Evolutionary conservation across 345 rosid genomes (phyloP).

Genomic region (Heritiera littoralis): DNA sequence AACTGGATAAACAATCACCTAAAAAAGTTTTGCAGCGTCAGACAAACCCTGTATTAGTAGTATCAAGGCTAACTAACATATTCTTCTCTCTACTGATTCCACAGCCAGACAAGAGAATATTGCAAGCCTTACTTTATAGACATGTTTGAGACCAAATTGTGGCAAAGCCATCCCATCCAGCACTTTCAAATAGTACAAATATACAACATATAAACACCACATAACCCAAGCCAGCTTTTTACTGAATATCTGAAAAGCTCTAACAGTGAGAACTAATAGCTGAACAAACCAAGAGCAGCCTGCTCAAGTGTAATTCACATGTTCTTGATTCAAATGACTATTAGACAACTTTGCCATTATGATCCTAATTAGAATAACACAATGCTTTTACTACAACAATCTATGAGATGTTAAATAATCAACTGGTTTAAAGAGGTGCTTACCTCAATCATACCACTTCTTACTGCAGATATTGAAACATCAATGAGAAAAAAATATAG

Average conservation of each 20-base stretch:
- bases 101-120: not conserved
- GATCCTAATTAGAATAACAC: not conserved
- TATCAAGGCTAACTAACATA: not conserved
- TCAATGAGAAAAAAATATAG: conserved; percentile 94
- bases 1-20: conserved; percentile 12
- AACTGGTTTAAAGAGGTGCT: conserved; percentile 32
- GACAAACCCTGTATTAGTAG: not conserved
- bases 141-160: conserved; percentile 13
- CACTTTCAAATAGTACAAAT: not conserved
- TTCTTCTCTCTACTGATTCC: not conserved
- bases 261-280: not conserved
- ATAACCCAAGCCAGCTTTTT: conserved; percentile 12
- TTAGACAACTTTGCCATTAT: not conserved
- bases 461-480: conserved; percentile 83
- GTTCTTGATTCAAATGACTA: not conserved
- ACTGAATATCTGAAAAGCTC: not conserved
- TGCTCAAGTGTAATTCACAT: conserved; percentile 1
- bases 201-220: not conserved
- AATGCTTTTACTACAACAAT: conserved; percentile 1
- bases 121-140: not conserved
- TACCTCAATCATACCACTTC: conserved; percentile 98
- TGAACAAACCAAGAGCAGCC: not conserved
- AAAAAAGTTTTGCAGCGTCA: not conserved
- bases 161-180: conserved; percentile 12
- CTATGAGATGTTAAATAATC: conserved; percentile 14